Conservation (phyloP, 2,329 filamentous ascomycete species). For the Botrytis pseudocinerea region DNA sequence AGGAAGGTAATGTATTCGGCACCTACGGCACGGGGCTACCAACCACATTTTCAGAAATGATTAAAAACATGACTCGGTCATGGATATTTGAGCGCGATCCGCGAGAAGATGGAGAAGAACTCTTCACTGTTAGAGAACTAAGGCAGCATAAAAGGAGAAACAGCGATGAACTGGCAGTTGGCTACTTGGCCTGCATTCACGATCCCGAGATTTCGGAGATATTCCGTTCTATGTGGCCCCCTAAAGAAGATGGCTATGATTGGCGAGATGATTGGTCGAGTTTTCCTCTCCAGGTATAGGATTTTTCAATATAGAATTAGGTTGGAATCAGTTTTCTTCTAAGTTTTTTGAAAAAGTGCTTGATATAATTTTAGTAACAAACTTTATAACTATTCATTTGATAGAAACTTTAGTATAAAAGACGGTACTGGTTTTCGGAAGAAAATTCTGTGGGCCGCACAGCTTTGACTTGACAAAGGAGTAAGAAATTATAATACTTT, state of each 20-base stretch:
- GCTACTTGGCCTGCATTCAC: neutral
- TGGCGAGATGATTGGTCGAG: conserved; percentile 26
- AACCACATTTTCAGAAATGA: conserved; percentile 9
- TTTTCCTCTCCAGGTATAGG: conserved; percentile 12
- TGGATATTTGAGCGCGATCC: conserved; percentile 24
- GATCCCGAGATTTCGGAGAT: conserved; percentile 16
- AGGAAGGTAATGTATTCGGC: conserved; percentile 19
- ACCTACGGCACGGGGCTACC: neutral
- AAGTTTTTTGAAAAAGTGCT: no score
- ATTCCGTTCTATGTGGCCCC: conserved; percentile 25
- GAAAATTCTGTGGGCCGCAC: no score
- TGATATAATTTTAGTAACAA: no score
- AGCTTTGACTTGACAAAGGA: no score
- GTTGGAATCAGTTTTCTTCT: no score
- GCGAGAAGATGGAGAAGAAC: conserved; percentile 22
- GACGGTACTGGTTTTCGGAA: no score
- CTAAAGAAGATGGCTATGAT: conserved; percentile 24
- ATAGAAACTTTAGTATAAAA: no score
- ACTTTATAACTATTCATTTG: no score
- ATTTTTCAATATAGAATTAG: neutral
- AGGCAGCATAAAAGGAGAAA: conserved; percentile 17
- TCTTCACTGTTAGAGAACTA: conserved; percentile 24
- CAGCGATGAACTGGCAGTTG: neutral
- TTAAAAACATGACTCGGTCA: conserved; percentile 21
- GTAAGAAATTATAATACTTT: no score